Evolutionary conservation across 2,329 filamentous ascomycete genomes (phyloP), one percentile per base, ranked within the genome.

Genomic region (Diaporthe australafricana): DNA sequence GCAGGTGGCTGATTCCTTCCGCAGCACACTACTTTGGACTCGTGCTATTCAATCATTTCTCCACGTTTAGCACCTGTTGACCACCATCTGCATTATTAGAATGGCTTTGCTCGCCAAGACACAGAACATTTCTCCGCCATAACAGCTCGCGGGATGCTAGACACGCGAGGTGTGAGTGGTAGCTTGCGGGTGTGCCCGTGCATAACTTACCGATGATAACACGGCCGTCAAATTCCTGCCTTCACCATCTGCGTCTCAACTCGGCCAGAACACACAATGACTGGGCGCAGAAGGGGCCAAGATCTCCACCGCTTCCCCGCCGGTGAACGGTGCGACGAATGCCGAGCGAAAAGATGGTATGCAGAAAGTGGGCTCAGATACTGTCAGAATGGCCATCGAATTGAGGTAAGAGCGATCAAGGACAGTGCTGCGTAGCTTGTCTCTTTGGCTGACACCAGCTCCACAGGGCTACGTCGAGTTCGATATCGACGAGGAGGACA

Each of bases 351-450:
- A 52, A 88, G 88, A 74, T 94, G 92, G 83, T 93, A 94, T 78
- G 84, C 91, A 40, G 91, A 95, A 75, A 93, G 93, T 81, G 94
- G 94, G 4, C 88, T 92, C 71, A 90, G 91, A 74, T 97, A 94
- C 80, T 97, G 94, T 81, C 87, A 92, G 74, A 91, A 93, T 75
- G 94, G 94, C 40, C 94, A 97, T 84, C 90, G 92, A 76, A 91
- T 95, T 76, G 91, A 94, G 83, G 93, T 94, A 83, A 73, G 81
- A 73, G 42, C 17, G 22, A 16, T 50, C 32, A n/a, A 22, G 35
- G 35, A 40, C 30, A 45, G 22, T 11, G 30, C 25, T 5, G 6
- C 11, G 30, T n/a, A 5, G 25, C 12, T 22, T 42, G 27, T n/a
- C 20, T 48, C 30, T 27, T 45, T 2, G 48, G 17, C 71, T 73